phyloP scores from a whole-genome alignment of 495 filamentous ascomycete species.

The Hypoxylon rickii region DNA sequence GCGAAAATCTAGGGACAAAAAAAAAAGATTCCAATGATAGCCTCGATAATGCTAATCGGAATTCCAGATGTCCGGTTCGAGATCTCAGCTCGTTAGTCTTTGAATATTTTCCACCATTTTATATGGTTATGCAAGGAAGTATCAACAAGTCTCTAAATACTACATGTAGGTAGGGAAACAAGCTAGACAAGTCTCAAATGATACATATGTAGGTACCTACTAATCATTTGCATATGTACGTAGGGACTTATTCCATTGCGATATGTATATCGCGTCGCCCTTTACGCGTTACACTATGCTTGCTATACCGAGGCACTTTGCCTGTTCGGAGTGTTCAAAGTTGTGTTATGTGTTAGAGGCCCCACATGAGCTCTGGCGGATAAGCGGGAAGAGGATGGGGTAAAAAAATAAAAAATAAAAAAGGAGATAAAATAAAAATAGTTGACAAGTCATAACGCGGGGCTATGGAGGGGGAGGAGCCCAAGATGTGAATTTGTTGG shows the following conservation, averaged over 20 bases:
- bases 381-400: background rate
- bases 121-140: background rate
- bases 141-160: too few relatives aligned
- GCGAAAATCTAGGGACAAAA: too few relatives aligned
- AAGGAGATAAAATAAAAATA: conserved; percentile 9
- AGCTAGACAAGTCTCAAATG: background rate
- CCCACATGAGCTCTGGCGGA: too few relatives aligned
- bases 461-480: conserved; percentile 11
- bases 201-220: background rate
- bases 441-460: conserved; percentile 12
- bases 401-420: too few relatives aligned
- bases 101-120: background rate
- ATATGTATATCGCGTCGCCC: background rate
- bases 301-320: background rate
- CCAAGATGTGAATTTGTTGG: conserved; percentile 26
- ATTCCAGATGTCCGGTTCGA: too few relatives aligned
- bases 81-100: too few relatives aligned
- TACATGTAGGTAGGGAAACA: background rate
- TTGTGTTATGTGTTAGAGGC: too few relatives aligned
- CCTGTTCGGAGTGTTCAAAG: too few relatives aligned
- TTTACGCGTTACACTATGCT: background rate
- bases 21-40: too few relatives aligned
- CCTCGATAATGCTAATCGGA: too few relatives aligned
- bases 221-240: too few relatives aligned
- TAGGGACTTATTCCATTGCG: too few relatives aligned